Base-by-base conservation (phyloP, 2,329 filamentous ascomycete genomes). In the Talaromyces sp. region DNA sequence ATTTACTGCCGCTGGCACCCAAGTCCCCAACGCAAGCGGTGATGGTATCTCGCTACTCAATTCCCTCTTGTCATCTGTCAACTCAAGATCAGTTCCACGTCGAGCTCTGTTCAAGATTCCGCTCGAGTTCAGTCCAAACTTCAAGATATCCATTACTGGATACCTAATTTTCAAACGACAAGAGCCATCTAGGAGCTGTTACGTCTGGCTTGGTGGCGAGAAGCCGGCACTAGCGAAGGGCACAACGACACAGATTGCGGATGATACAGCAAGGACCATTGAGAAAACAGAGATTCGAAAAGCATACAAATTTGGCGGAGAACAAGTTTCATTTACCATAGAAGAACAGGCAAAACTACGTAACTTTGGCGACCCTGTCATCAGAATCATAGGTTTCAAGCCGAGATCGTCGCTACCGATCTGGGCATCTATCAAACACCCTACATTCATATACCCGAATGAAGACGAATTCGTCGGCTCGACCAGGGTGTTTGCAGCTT, bases 301-400 rank as follows among this genome's bases (percentile, higher is more conserved):
- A 77, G 95, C 94, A 0, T 99, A 95, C 82, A 97, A 95, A 72
- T 98, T 98, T 73, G 95, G 94, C 13, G 93, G 92, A 45, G 92
- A 96, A 69, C 92, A 92, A 57, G 87, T 99, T 56, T 86, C 90
- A 58, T 99, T 99, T 75, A 89, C 89, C 0, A 85, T 89, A 0
- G 93, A 97, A 39, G 94, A 99, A 75, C 87, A 94, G 67, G 89
- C 89, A 65, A 81, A 85, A 22, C 83, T 99, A 66, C 89, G 89
- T 67, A 82, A 91, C 69, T 97, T 97, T 71, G 94, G 93, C 2
- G 84, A 90, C 1, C 91, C 92, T 0, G 83, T 91, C 13, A 90
- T 99, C 64, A 89, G 93, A 5, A 90, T 99, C 69, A 90, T 99
- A 64, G 95, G 95, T 6, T 99, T 99, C 84, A 99, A 98, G 75